phyloP scores from a whole-genome alignment of 2,329 filamentous ascomycete species.

The Sclerotiophoma versabilis region DNA sequence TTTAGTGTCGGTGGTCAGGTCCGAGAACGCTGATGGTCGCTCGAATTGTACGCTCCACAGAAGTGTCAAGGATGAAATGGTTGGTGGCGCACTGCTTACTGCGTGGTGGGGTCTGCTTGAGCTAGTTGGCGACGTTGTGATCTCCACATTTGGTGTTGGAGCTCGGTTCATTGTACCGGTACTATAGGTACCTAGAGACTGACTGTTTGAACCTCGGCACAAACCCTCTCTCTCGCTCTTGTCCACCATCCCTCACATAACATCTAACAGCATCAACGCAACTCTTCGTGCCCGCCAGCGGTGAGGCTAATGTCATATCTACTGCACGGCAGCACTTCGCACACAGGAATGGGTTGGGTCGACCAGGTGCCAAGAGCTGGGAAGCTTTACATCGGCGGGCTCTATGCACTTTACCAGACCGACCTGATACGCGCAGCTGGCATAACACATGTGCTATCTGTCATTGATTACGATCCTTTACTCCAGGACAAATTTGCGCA shows the following conservation, averaged over 20 bases:
- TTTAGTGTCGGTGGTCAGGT: no score
- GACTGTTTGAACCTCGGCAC: not conserved
- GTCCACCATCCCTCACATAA: not conserved
- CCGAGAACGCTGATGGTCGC: no score
- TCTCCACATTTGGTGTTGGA: not conserved
- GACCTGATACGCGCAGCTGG: slow-evolving; percentile 42
- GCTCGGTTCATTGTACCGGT: not conserved
- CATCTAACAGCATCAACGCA: not conserved
- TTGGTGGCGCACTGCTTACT: no score
- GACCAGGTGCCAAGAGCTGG: slow-evolving; percentile 46
- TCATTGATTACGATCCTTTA: slow-evolving; percentile 44
- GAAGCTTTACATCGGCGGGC: slow-evolving; percentile 51
- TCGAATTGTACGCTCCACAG: no score
- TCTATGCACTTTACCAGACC: slow-evolving; percentile 52
- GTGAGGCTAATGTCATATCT: slow-evolving; percentile 37
- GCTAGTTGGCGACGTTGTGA: not conserved
- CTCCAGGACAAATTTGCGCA: slow-evolving; percentile 36
- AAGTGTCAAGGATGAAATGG: no score
- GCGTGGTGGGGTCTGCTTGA: no score
- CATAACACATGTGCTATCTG: slow-evolving; percentile 44
- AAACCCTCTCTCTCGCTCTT: not conserved
- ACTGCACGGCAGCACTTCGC: slow-evolving; percentile 38
- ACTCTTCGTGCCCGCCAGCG: no score
- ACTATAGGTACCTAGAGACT: no score
- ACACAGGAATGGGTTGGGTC: slow-evolving; percentile 49